Evolutionary conservation across 345 rosid genomes (phyloP), one percentile per base, ranked within the genome.

Genomic region (Geranium brycei): DNA sequence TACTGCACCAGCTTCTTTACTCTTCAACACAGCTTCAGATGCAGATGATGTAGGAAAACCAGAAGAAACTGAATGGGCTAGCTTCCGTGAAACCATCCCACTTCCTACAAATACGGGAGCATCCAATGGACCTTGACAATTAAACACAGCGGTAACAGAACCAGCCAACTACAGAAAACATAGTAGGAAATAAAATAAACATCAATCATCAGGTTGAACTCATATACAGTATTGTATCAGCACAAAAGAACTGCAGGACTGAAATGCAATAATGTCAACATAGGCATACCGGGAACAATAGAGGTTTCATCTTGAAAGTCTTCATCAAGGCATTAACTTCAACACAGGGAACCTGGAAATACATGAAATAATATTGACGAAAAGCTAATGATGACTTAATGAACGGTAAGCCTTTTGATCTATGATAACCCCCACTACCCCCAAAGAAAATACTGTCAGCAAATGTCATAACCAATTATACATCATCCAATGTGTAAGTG

Each of bases 51-150:
- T 64, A 72, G 91, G 93, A 67, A 73, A 75, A 38, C 86, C 89
- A 35, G 41, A 35, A 61, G 82, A 73, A 76, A 79, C 70, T 55
- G 89, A 71, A 73, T 80, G 72, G 67, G 93, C 80, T 66, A 87
- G 79, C 83, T 89, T 89, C 77, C 98, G 82, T 64, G 98, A 82
- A 58, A 85, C 93, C 85, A 92, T 87, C 61, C 95, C 96, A 74
- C 98, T 92, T 66, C 98, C 98, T 74, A 92, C 96, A 81, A 92
- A 92, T 70, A 80, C 74, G 5, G 98, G 98, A 73, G 96, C 96
- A 80, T 87, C 92, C 65, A 92, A 72, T 63, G 95, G 98, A 23
- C 98, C 98, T 87, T 92, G 98, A 80, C 96, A 89, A 76, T 92
- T 92, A 76, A 92, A 92, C 60, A 92, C 96, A 62, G 96, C 93